Evolutionary conservation across 192 early-diverging fungal species (phyloP).

Genomic region (Lunasporangiospora selenospora): DNA sequence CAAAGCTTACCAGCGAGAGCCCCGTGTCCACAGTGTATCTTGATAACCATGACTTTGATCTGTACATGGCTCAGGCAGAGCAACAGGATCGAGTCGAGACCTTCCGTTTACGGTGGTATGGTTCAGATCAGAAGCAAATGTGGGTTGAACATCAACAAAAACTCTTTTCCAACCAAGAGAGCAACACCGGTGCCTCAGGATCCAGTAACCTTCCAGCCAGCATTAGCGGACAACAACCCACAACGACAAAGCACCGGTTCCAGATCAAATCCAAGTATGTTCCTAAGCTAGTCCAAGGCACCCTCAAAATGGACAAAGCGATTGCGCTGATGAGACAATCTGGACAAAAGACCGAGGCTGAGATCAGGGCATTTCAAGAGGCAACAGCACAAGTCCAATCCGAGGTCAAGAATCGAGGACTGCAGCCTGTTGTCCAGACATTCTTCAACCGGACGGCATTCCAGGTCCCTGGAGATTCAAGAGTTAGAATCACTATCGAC

Average conservation of each 20-base stretch:
- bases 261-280: conserved; percentile 82
- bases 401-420: conserved; percentile 60
- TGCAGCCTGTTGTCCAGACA: conserved; percentile 75
- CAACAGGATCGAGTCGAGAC: conserved; percentile 82
- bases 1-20: conserved; percentile 30
- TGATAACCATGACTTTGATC: conserved; percentile 84
- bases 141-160: conserved; percentile 93
- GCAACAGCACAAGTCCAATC: conserved; percentile 67
- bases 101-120: conserved; percentile 90
- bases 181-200: no score
- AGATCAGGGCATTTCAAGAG: conserved; percentile 61
- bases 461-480: conserved; percentile 85
- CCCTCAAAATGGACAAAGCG: conserved; percentile 62
- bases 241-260: conserved; percentile 80
- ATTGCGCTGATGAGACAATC: conserved; percentile 70
- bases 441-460: conserved; percentile 94
- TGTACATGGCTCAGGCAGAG: conserved; percentile 83
- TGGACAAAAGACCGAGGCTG: conserved; percentile 64
- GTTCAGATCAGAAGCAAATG: conserved; percentile 75
- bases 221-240: conserved; percentile 48
- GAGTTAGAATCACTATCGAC: conserved; percentile 85
- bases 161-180: no score
- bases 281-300: conserved; percentile 72
- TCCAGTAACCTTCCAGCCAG: conserved; percentile 77
- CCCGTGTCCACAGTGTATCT: conserved; percentile 87